phyloP scores from a whole-genome alignment of 306 rosid genomes.

The Pueraria montana region DNA sequence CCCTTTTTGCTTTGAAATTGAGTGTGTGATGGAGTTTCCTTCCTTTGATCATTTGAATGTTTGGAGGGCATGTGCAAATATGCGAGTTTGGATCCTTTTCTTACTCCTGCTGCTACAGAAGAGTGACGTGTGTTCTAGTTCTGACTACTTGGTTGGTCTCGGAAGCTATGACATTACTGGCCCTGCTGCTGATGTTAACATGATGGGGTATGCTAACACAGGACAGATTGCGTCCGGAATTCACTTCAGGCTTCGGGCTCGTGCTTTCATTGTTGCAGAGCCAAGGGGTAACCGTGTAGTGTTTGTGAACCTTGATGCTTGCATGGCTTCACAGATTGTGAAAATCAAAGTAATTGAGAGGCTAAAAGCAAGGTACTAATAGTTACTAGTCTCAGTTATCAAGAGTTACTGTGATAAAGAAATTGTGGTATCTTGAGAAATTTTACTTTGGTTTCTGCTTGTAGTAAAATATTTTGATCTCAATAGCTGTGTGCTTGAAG shows the following conservation, averaged over 20 bases:
- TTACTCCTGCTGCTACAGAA: slow-evolving; percentile 46
- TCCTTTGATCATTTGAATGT: slow-evolving; percentile 23
- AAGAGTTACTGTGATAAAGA: slow-evolving; percentile 26
- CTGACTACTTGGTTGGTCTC: slow-evolving; percentile 81
- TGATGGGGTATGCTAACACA: slow-evolving; percentile 93
- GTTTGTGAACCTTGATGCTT: slow-evolving; percentile 95
- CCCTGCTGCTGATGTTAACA: slow-evolving; percentile 94
- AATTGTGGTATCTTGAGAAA: slow-evolving; percentile 31
- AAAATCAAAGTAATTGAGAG: slow-evolving; percentile 82
- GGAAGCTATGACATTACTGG: slow-evolving; percentile 97
- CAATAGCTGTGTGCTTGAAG: slow-evolving; percentile 28
- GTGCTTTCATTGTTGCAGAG: slow-evolving; percentile 81
- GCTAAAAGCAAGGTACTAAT: slow-evolving; percentile 78
- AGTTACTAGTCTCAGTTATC: slow-evolving; percentile 21
- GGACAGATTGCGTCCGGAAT: slow-evolving; percentile 80
- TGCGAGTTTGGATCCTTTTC: slow-evolving; percentile 46
- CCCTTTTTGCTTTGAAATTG: slow-evolving; percentile 10
- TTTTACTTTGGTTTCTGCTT: slow-evolving; percentile 17
- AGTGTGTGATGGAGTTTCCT: slow-evolving; percentile 45
- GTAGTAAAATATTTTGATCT: slow-evolving; percentile 28
- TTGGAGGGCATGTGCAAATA: slow-evolving; percentile 40
- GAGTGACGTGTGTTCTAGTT: slow-evolving; percentile 53
- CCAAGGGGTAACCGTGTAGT: slow-evolving; percentile 77
- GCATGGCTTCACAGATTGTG: slow-evolving; percentile 91
- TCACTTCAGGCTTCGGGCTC: slow-evolving; percentile 87